A percentile compares a stretch with the other conserved stretches of the same genome.
Conservation (phyloP, 2,329 filamentous ascomycete species). For the Microascus cirrosus region DNA sequence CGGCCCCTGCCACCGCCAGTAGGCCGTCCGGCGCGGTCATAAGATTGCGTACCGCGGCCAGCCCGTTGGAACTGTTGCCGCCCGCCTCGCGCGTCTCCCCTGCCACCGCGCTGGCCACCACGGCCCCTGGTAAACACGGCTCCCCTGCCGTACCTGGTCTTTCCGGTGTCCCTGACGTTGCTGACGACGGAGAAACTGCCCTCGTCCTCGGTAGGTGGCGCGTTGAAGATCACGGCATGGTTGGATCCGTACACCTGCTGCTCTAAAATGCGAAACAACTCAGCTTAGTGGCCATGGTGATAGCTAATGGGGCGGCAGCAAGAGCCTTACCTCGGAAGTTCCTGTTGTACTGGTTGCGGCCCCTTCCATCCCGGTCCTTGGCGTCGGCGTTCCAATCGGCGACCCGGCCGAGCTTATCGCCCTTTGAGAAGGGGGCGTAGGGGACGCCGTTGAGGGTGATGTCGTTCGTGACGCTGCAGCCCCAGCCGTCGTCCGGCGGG, state of each 20-base stretch:
- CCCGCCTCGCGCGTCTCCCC: conserved; percentile 46
- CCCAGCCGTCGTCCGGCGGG: conserved; percentile 74
- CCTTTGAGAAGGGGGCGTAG: conserved; percentile 96
- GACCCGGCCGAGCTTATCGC: conserved; percentile 97
- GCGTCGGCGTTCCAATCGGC: conserved; percentile 93
- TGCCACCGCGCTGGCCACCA: conserved; percentile 66
- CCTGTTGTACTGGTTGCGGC: conserved; percentile 80
- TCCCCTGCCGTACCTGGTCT: conserved; percentile 80
- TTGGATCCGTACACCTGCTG: conserved; percentile 95
- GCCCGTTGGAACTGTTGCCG: conserved; percentile 53
- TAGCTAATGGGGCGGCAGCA: not conserved
- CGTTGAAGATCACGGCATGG: conserved; percentile 75
- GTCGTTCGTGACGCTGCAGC: conserved; percentile 69
- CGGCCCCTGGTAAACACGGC: conserved; percentile 82
- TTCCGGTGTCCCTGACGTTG: conserved; percentile 77
- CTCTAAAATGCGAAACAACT: conserved; percentile 39
- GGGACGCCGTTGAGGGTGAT: conserved; percentile 90
- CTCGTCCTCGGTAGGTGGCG: conserved; percentile 89
- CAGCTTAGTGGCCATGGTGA: not conserved
- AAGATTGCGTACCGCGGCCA: conserved; percentile 57
- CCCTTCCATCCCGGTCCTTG: conserved; percentile 64
- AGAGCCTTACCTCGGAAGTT: conserved; percentile 69
- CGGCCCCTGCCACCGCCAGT: conserved; percentile 62
- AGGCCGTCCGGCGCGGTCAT: conserved; percentile 63
- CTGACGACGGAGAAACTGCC: conserved; percentile 96